Base-by-base conservation (phyloP, 495 filamentous ascomycete species). In the Penicillium bovifimosum region DNA sequence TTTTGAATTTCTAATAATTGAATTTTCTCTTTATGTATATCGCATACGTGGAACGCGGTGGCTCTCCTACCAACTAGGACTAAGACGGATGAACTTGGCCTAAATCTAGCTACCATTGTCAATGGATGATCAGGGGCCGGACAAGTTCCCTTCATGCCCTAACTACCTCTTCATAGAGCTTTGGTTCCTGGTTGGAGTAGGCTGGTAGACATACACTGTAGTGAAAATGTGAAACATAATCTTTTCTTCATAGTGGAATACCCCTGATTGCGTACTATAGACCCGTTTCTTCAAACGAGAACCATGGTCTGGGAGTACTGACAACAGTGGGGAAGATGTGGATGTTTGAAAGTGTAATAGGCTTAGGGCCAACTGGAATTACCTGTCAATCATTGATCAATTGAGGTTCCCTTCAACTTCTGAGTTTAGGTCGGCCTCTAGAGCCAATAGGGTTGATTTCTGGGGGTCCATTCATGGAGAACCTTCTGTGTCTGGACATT, bases 371-470 rank as follows among this genome's bases (percentile, higher is more conserved):
- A 60, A 41, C 17, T 31, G 18, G 41, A 29, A 41, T 24, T 34
- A 58, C 52, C 61, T 64, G 63, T 66, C 63, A 66, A 66, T 66
- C 61, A 49, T 60, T 56, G 54, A 64, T 63, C 60, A 59, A 66
- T 55, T 66, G 63, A 66, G 59, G 45, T 39, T 46, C 44, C 60
- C 59, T 40, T 52, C 41, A 47, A 54, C 35, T 39, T 45, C 48
- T 39, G 29, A 4, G 47, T 46, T 62, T 56, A 44, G 53, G 59
- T 60, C 61, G 55, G 59, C 54, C 52, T 47, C 50, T 52, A 5
- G 46, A 29, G 41, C 62, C 62, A 65, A 65, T 65, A 41, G 55
- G 51, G 38, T 60, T 52, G 44, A 32, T 56, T 13, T 43, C 33
- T 20, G 54, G 48, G 52, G 60, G 32, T 55, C 62, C 58, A 61